Conservation (phyloP, 2,329 filamentous ascomycete genomes). For the Cordyceps fumosorosea region DNA sequence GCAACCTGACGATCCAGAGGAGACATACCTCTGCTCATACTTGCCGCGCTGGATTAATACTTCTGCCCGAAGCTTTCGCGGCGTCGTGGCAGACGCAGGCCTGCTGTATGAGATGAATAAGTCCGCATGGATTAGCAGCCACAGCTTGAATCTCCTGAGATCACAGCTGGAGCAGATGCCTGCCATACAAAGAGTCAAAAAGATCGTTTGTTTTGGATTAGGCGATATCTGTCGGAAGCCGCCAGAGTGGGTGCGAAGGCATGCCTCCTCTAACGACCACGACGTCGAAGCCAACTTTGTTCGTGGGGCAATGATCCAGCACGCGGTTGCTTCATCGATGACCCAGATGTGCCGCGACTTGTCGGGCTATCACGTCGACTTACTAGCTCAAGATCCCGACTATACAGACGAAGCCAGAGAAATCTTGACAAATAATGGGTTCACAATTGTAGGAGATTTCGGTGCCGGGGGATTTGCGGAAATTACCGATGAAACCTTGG, state of each 20-base stretch:
- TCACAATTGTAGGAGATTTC: slow-evolving; percentile 13
- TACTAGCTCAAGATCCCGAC: slow-evolving; percentile 13
- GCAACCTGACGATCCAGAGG: background rate
- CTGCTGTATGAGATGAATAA: no score
- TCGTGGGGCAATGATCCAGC: background rate
- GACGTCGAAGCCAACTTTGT: background rate
- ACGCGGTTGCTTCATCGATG: background rate
- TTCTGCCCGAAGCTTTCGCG: background rate
- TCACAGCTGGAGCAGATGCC: no score
- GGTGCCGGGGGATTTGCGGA: slow-evolving; percentile 15
- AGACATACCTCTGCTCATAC: slow-evolving; percentile 7
- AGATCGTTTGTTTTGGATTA: slow-evolving; percentile 10
- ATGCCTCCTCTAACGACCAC: no score
- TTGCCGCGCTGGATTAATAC: background rate
- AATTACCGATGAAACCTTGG: slow-evolving; percentile 15
- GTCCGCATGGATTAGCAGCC: no score
- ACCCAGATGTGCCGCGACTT: background rate
- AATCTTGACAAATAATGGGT: slow-evolving; percentile 5
- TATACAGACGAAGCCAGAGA: slow-evolving; percentile 6
- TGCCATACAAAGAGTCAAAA: no score
- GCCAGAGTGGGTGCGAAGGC: slow-evolving; percentile 1
- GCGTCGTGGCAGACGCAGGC: background rate
- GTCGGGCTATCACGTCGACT: background rate
- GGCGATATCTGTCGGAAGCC: slow-evolving; percentile 8
- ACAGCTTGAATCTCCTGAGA: background rate